Evolutionary conservation across 441 rosid species (phyloP).

Genomic region (Theobroma grandiflorum): DNA sequence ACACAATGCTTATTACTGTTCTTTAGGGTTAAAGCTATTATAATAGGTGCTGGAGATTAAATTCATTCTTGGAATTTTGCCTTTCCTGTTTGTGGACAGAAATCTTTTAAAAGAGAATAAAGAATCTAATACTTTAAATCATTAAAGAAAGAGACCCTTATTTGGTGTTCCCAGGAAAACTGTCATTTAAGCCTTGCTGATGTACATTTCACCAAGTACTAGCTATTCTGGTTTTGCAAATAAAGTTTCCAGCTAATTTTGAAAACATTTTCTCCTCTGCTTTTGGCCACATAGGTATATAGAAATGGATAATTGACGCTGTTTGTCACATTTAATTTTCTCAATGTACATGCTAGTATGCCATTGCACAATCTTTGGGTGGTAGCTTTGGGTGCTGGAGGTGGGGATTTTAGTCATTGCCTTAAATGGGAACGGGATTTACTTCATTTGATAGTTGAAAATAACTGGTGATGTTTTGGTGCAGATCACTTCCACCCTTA

Average conservation of each 20-base stretch:
- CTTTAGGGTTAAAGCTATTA: constrained; percentile 8
- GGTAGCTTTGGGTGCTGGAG: not conserved
- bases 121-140: not conserved
- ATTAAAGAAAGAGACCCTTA: constrained; percentile 2
- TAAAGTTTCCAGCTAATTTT: not conserved
- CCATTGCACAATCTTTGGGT: not conserved
- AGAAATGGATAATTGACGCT: not conserved
- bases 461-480: constrained; percentile 18
- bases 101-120: not conserved
- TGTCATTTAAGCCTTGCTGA: constrained; percentile 5
- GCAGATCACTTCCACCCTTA: constrained; percentile 82
- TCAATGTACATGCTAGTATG: not conserved
- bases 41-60: not conserved
- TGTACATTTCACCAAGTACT: not conserved
- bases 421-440: not conserved
- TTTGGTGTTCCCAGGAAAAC: not conserved
- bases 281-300: not conserved
- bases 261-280: not conserved
- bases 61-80: not conserved
- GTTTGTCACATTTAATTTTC: not conserved
- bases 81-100: not conserved
- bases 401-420: not conserved
- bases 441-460: not conserved
- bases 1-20: not conserved
- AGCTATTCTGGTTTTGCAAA: not conserved